Base-by-base conservation (phyloP, 352 stramenopile species). In the Globisporangium megalacanthum region DNA sequence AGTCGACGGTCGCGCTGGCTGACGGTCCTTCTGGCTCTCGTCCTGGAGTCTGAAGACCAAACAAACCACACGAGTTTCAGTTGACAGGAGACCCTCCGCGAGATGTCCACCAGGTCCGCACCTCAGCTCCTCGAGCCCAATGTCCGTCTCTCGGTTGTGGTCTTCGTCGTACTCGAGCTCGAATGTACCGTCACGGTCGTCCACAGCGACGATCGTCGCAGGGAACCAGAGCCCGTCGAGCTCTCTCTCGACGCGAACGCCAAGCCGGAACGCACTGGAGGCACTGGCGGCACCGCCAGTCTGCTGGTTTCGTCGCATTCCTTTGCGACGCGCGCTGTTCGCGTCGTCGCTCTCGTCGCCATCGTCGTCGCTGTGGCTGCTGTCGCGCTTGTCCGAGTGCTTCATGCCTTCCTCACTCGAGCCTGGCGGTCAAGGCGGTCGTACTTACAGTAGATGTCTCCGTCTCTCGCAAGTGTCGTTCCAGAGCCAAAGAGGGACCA, bases 121-220 rank as follows among this genome's bases (percentile, higher is more conserved):
- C 54, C 75, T 68, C 35, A 93, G 51, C 35, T 91, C 81, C 13
- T 75, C 67, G 3, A 62, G 64, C 4, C 57, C 67, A 15, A 93
- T 75, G 49, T 89, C 78, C 8, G 60, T 61, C 57, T 93, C 80
- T 50, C 77, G 71, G 49, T 89, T 89, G 63, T 83, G 70, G 49
- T 89, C 80, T 56, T 93, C 83, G 47, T 93, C 79, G 53, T 93
- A 93, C 58, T 90, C 73, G 41, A 93, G 65, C 54, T 89, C 77
- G 29, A 79, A 89, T 19, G 69, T 74, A 29, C 75, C 77, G 52
- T 83, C 77, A 44, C 61, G 53, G 1, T 73, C 72, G 33, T 82
- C 66, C 15, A 56, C 62, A 5, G 58, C 54, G 14, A 86, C 72
- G 60, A 93, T 77, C 6, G 74, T 86, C 44, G 65, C 83, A 31